Percentiles rank a stretch among this genome's conserved stretches.
These are phyloP conservation scores for Melampsora americana DNA, from an alignment of 1,284 basidiomycete species.

Conservation along the genomic window DNA sequence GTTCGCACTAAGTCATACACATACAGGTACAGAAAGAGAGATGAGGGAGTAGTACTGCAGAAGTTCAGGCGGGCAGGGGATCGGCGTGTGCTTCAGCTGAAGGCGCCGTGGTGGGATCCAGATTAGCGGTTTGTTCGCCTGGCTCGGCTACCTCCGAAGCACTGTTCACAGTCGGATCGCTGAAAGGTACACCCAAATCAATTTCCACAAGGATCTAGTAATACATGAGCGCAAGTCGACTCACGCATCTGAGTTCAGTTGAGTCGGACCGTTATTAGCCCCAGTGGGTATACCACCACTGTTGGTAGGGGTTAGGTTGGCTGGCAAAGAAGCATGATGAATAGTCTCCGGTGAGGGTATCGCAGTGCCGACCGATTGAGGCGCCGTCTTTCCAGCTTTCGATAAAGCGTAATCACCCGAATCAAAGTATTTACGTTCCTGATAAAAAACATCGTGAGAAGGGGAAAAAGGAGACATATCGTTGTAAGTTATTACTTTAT, in stretches of 20 bases:
- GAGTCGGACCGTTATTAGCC: conserved; percentile 11
- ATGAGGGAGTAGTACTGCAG: not conserved
- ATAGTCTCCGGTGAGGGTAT: conserved; percentile 80
- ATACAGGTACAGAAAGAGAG: not conserved
- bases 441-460: conserved; percentile 39
- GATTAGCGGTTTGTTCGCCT: not conserved
- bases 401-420: conserved; percentile 95
- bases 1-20: conserved; percentile 9
- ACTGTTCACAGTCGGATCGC: not conserved
- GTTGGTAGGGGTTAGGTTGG: conserved; percentile 9
- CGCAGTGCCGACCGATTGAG: conserved; percentile 82
- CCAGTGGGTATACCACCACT: conserved; percentile 6
- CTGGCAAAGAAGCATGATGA: conserved; percentile 52
- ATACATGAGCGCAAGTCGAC: conserved; percentile 11
- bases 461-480: too few relatives aligned
- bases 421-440: conserved; percentile 98
- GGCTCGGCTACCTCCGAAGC: not conserved
- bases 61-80: not conserved
- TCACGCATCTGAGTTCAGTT: conserved; percentile 12
- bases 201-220: not conserved
- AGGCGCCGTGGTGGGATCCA: not conserved
- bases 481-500: too few relatives aligned
- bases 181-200: not conserved
- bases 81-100: not conserved
- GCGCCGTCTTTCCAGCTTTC: conserved; percentile 84